Base-by-base conservation (phyloP, 805 yeast genomes). In the Lipomyces starkeyi region DNA sequence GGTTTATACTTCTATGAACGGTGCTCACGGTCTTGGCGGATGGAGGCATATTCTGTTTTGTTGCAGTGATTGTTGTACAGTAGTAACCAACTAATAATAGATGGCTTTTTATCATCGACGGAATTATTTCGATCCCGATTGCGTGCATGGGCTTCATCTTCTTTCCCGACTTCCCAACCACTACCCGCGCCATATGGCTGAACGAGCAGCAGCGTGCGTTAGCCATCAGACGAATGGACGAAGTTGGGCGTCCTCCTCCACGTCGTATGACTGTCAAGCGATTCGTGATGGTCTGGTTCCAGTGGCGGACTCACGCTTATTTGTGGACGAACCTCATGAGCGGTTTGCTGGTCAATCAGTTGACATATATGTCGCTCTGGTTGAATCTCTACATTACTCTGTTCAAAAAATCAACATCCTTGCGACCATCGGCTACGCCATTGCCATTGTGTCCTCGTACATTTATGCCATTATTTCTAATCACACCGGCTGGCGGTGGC, bases 101-200 rank as follows among this genome's bases (percentile, higher is more conserved):
- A 76, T 88, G 91, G 91, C 83, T 87, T 78, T 87, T 86, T 72
- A 81, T 88, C 59, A 82, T 88, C 65, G 91, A 88, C 76, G 90
- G 91, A 35, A 77, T 87, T 62, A 76, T 83, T 59, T 76, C 80
- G 2, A 52, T 60, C 27, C 63, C 63, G 25, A 60, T 60, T 20
- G 63, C 58, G 32, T n/a, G 54, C 25, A 7, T 47, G 27, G 63
- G 63, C 32, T 60, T 49, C 58, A 25, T 32, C 74, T 81, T 73
- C 77, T 87, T 65, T 91, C 92, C 14, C 5, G 87, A 86, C 53
- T 86, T 88, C 25, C 90, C 80, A 78, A 32, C 37, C 7, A 55
- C 59, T 3, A 32, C 63, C 13, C 43, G 20, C 14, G 64, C 61
- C 14, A 20, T 25, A 9, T 61, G 64, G 64, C 11, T 61, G 27